phyloP scores from a whole-genome alignment of 2,329 filamentous ascomycete genomes.

The Tetracladium maxilliforme region DNA sequence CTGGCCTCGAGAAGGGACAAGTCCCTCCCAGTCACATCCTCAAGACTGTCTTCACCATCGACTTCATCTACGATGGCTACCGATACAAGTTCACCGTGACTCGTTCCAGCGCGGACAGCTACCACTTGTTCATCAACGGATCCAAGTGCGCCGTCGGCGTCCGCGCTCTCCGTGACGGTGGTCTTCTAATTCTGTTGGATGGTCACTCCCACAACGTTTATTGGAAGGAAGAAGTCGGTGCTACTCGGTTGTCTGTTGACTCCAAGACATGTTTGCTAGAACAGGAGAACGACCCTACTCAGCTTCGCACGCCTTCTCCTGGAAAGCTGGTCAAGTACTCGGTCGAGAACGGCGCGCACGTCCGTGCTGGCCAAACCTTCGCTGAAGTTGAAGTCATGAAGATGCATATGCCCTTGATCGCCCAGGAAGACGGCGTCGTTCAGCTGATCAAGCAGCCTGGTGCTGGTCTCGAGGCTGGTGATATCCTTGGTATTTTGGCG shows the following conservation, averaged over 20 bases:
- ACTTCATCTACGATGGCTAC: constrained; percentile 95
- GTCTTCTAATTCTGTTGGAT: constrained; percentile 76
- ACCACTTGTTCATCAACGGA: constrained; percentile 97
- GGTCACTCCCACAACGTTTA: constrained; percentile 96
- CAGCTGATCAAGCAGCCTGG: constrained; percentile 99
- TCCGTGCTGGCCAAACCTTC: constrained; percentile 82
- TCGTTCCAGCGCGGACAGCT: constrained; percentile 80
- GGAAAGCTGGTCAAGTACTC: constrained; percentile 98
- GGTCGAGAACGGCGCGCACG: constrained; percentile 87
- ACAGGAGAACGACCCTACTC: constrained; percentile 97
- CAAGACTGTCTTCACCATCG: constrained; percentile 93
- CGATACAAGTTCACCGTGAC: constrained; percentile 98
- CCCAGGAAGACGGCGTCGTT: constrained; percentile 88
- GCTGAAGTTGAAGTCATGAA: constrained; percentile 99
- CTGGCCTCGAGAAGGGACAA: constrained; percentile 89
- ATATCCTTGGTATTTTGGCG: constrained; percentile 93
- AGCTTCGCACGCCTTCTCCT: constrained; percentile 84
- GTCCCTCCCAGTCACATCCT: constrained; percentile 92
- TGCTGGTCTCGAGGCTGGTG: constrained; percentile 91
- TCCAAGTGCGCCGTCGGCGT: constrained; percentile 92
- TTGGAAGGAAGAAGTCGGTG: constrained; percentile 98
- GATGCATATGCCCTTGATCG: constrained; percentile 99
- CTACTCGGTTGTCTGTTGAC: constrained; percentile 89
- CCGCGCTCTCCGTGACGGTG: constrained; percentile 83
- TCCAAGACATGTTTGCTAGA: constrained; percentile 96